Evolutionary conservation across 2,329 filamentous ascomycete species (phyloP), one percentile per base, ranked within the genome.

Genomic region (Fusarium sp.): DNA sequence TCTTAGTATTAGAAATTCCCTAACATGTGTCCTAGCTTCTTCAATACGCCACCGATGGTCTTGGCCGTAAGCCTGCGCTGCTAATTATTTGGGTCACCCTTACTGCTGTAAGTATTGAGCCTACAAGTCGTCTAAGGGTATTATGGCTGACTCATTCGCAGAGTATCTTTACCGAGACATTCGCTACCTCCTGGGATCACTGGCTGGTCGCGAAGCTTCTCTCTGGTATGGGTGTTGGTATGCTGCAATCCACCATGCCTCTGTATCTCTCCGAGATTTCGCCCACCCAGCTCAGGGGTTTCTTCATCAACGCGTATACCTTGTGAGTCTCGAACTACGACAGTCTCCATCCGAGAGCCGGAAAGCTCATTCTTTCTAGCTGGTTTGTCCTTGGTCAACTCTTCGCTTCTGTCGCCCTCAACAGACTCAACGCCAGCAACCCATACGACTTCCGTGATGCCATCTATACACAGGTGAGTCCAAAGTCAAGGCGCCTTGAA

Each of bases 131-230:
- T 48, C 14, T 18, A 43, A 43, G 3, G 14, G 24, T 48, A 14
- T 18, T 6, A 18, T 18, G 7, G 22, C 22, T 48, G 22, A 48
- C 4, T 16, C 18, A 13, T 39, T 37, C 4, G n/a, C 5, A 70
- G 67, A 71, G 70, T 16, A 61, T 72, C 16, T 64, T 71, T n/a
- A 43, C 64, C 6, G 72, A 72, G 35, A 65, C 72, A 16, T 63
- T 74, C 29, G 69, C 67, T 13, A 63, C 37, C 2, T 31, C 39
- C 18, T 74, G 72, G 72, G 57, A 70, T 18, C 66, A 72, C 14
- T 74, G 72, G 72, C 57, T 72, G 3, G 69, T 71, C 9, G 72
- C 69, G 14, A 74, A 72, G 33, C 41, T 74, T 22, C 63, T 74
- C 13, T 69, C 69, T 6, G 72, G 69, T 10, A 67, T 74, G 54